These are phyloP conservation scores for Sisymbrium altissimum DNA, from an alignment of 345 rosid species.

Conservation along the genomic window DNA sequence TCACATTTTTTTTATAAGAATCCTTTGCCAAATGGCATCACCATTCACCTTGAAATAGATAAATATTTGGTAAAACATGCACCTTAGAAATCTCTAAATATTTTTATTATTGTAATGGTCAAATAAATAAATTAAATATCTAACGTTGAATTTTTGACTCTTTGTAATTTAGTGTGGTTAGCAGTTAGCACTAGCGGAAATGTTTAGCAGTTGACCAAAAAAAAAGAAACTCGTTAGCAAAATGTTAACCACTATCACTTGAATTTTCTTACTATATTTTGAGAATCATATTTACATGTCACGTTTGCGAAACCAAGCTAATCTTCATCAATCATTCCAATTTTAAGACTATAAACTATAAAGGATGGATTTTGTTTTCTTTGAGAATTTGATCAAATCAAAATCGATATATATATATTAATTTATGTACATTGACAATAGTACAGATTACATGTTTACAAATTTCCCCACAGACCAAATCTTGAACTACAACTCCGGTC, in stretches of 20 bases:
- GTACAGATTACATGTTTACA: constrained; percentile 29
- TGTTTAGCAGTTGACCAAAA: too few relatives aligned
- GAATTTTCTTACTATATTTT: too few relatives aligned
- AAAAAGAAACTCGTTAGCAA: too few relatives aligned
- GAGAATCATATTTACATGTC: too few relatives aligned
- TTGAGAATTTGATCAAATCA: neutral
- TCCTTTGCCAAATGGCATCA: neutral
- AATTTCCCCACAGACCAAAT: constrained; percentile 24
- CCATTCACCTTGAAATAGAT: neutral
- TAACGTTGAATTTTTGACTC: neutral
- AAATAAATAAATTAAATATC: neutral
- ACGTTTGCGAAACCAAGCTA: neutral
- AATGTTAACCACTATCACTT: too few relatives aligned
- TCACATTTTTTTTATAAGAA: neutral
- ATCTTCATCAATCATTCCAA: neutral
- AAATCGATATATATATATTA: neutral
- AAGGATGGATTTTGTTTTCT: neutral
- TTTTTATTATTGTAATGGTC: neutral
- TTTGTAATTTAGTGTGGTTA: neutral
- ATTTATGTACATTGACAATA: constrained; percentile 27
- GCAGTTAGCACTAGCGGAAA: too few relatives aligned
- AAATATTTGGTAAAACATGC: neutral
- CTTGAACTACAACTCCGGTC: constrained; percentile 10
- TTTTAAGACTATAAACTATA: neutral
- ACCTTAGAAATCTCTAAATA: neutral